These are phyloP conservation scores for Plenodomus lindquistii DNA, from an alignment of 2,329 filamentous ascomycete genomes.

Conservation along the genomic window DNA sequence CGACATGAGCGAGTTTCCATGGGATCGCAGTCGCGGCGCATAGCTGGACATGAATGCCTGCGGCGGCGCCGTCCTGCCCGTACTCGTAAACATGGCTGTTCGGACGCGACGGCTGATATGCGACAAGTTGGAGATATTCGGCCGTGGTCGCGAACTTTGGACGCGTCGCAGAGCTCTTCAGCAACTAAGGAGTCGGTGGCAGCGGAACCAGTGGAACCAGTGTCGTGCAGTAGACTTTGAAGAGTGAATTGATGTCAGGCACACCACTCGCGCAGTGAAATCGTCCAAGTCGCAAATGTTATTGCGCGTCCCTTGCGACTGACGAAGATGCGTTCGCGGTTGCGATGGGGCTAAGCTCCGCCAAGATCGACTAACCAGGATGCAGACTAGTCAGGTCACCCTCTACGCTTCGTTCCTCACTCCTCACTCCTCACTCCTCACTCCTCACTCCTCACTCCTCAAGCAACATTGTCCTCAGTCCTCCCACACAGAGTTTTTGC, in stretches of 20 bases:
- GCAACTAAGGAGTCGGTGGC: neutral
- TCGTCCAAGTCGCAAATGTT: conserved; percentile 17
- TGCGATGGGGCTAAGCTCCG: conserved; percentile 20
- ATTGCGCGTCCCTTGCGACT: conserved; percentile 30
- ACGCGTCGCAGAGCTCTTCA: conserved; percentile 33
- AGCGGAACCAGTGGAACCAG: conserved; percentile 1
- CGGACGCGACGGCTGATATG: conserved; percentile 20
- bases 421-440: no score
- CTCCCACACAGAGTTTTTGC: no score
- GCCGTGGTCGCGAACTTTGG: conserved; percentile 30
- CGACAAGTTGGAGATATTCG: conserved; percentile 32
- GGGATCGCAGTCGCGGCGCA: conserved; percentile 84
- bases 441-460: no score
- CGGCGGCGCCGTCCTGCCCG: conserved; percentile 58
- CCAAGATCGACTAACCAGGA: conserved; percentile 16
- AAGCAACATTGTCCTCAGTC: no score
- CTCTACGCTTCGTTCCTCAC: neutral
- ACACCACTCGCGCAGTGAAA: conserved; percentile 5
- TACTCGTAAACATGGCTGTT: conserved; percentile 46
- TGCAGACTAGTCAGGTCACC: neutral
- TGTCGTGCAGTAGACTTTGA: conserved; percentile 1
- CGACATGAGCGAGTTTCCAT: conserved; percentile 88
- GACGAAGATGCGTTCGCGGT: conserved; percentile 26
- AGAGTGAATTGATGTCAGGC: conserved; percentile 8
- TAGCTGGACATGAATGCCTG: conserved; percentile 92